Conservation (phyloP, 257 asterid species). For the Echium plantagineum region DNA sequence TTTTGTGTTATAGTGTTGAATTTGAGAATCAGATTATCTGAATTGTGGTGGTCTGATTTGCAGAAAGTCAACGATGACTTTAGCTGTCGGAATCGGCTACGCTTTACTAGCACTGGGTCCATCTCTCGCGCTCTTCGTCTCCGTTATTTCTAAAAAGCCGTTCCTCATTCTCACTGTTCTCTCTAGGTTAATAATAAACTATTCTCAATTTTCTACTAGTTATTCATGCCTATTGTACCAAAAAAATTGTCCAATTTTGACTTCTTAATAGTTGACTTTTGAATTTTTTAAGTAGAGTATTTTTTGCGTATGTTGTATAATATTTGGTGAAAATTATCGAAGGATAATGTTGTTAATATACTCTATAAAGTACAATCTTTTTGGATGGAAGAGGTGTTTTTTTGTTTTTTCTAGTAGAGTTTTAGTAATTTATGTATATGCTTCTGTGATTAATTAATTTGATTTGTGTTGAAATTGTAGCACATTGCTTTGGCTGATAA, state of each 20-base stretch:
- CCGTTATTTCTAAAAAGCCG: constrained; percentile 74
- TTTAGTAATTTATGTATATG: neutral
- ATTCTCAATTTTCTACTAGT: no score
- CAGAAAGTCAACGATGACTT: constrained; percentile 53
- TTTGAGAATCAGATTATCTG: no score
- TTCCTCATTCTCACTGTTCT: constrained; percentile 75
- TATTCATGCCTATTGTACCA: no score
- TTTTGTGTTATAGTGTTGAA: no score
- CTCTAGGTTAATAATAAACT: constrained; percentile 46
- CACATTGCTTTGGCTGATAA: constrained; percentile 79
- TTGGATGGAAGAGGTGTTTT: no score
- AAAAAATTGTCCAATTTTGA: neutral
- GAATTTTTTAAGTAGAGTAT: no score
- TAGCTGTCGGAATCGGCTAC: constrained; percentile 84
- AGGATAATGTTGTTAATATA: no score
- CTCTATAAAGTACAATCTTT: no score
- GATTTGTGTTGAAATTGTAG: constrained; percentile 25
- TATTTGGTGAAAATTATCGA: no score
- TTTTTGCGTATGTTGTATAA: neutral
- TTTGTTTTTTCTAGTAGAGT: no score
- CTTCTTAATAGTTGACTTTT: no score
- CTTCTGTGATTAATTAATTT: neutral
- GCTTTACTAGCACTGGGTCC: constrained; percentile 72
- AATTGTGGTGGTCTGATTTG: no score
- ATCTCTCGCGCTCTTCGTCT: constrained; percentile 64